phyloP scores from a whole-genome alignment of 164 flowering plant species.

The Akebia trifoliata region DNA sequence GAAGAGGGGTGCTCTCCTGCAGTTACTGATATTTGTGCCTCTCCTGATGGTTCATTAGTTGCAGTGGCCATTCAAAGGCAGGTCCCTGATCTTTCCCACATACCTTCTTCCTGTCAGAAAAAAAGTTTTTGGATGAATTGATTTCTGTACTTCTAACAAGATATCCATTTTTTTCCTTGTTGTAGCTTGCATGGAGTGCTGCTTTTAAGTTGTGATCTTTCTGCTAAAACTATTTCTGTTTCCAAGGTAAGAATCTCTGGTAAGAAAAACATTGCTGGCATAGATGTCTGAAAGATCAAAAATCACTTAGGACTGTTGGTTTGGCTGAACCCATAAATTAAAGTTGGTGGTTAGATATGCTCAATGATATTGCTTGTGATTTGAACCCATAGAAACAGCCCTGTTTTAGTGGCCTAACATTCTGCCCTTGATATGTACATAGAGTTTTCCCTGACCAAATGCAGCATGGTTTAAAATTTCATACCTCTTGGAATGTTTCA shows the following conservation, averaged over 20 bases:
- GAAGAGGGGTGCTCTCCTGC: conserved; percentile 40
- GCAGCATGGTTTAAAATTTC: no score
- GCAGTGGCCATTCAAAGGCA: conserved; percentile 81
- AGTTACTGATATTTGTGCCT: conserved; percentile 64
- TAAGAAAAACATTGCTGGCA: background rate
- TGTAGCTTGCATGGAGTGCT: conserved; percentile 68
- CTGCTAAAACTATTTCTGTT: conserved; percentile 44
- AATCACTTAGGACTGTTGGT: background rate
- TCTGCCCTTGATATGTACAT: no score
- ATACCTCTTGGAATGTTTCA: no score
- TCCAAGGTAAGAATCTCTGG: conserved; percentile 55
- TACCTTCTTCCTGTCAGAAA: background rate
- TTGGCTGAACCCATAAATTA: background rate
- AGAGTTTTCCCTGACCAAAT: no score
- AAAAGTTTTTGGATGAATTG: background rate
- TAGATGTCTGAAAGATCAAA: background rate
- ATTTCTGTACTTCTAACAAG: conserved; percentile 1
- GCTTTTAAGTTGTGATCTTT: conserved; percentile 53
- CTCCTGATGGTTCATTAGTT: conserved; percentile 50
- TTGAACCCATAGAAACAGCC: background rate
- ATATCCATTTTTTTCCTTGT: background rate
- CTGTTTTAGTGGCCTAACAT: no score
- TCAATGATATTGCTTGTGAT: background rate
- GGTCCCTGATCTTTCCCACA: conserved; percentile 14
- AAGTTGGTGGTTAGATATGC: background rate